Evolutionary conservation across 1,284 basidiomycete species (phyloP).

Genomic region (Leccinum cinnamomeum): DNA sequence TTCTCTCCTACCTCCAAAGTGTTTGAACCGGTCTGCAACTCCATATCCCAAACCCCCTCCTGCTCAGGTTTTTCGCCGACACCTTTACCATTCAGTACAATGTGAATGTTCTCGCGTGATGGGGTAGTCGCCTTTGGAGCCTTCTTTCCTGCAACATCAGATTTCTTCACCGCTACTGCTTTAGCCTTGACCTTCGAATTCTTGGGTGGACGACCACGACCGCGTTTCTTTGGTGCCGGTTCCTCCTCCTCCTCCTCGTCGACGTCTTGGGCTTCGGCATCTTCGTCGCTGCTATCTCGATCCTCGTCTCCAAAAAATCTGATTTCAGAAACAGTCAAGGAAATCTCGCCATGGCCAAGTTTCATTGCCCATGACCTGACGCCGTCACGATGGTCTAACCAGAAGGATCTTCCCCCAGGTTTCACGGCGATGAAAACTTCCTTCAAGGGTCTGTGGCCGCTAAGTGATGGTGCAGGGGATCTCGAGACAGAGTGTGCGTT

Average conservation of each 20-base stretch:
- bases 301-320: slow-evolving; percentile 49
- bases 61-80: slow-evolving; percentile 43
- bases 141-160: slow-evolving; percentile 34
- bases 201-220: slow-evolving; percentile 36
- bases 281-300: slow-evolving; percentile 49
- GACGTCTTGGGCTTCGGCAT: slow-evolving; percentile 39
- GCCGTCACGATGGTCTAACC: slow-evolving; percentile 59
- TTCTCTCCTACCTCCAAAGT: slow-evolving; percentile 69
- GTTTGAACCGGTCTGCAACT: slow-evolving; percentile 52
- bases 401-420: slow-evolving; percentile 56
- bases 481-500: slow-evolving; percentile 37
- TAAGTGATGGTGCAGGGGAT: slow-evolving; percentile 46
- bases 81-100: slow-evolving; percentile 51
- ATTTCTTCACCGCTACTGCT: slow-evolving; percentile 23
- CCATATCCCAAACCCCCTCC: slow-evolving; percentile 53
- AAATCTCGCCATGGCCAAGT: slow-evolving; percentile 52
- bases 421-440: slow-evolving; percentile 53
- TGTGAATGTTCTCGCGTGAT: slow-evolving; percentile 48
- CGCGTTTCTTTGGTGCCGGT: slow-evolving; percentile 38
- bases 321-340: slow-evolving; percentile 52
- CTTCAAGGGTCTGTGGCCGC: slow-evolving; percentile 47
- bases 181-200: slow-evolving; percentile 38
- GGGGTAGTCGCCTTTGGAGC: slow-evolving; percentile 34
- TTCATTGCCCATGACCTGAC: slow-evolving; percentile 68
- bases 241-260: slow-evolving; percentile 44